These are phyloP conservation scores for Anthoceros angustus DNA, from an alignment of 225 moss, liverwort and hornwort species.

Conservation along the genomic window DNA sequence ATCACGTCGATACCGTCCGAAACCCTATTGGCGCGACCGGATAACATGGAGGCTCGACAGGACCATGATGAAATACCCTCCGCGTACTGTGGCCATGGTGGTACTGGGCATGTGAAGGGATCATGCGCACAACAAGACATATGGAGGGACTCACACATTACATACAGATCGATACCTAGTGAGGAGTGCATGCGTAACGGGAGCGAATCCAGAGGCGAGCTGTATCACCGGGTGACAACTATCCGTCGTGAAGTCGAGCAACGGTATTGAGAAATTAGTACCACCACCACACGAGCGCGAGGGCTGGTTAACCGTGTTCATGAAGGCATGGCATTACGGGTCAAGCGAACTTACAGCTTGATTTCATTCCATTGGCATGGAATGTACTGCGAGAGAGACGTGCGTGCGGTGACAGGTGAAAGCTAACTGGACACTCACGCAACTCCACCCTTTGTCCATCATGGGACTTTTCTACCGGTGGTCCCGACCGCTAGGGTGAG, in stretches of 20 bases:
- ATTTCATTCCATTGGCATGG: background rate
- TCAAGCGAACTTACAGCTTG: background rate
- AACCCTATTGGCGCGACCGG: background rate
- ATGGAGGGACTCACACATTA: no score
- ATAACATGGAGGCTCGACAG: no score
- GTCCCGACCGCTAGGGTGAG: background rate
- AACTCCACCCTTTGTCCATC: background rate
- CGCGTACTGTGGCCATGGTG: no score
- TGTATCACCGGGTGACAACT: no score
- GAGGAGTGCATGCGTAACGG: no score
- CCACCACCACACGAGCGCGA: background rate
- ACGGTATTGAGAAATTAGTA: background rate
- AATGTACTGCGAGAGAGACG: background rate
- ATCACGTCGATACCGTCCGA: background rate
- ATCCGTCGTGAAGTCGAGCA: no score
- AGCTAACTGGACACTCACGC: background rate
- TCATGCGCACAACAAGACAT: no score
- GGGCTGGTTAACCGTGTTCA: background rate
- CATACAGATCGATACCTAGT: no score
- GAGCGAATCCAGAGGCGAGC: no score
- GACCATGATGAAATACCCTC: no score
- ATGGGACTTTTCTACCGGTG: conserved; percentile 2
- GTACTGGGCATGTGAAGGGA: no score
- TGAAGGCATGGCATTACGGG: background rate
- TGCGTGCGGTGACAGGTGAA: background rate